phyloP scores from a whole-genome alignment of 805 yeast genomes.

The Pichia heedii region DNA sequence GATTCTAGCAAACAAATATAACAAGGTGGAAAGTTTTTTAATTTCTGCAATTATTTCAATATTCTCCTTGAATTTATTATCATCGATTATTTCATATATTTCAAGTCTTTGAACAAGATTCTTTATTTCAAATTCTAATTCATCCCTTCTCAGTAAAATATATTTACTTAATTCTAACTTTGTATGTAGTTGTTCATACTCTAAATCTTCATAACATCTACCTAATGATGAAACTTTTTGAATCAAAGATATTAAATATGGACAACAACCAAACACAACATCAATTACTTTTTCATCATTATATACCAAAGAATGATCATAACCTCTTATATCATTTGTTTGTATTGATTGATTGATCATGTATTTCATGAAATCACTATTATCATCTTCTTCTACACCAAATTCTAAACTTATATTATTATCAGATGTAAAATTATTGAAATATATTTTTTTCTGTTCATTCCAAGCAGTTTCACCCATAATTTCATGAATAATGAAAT shows the following conservation, averaged over 20 bases:
- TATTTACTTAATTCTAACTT: slow-evolving; percentile 14
- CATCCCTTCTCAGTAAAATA: slow-evolving; percentile 22
- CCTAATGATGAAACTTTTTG: slow-evolving; percentile 31
- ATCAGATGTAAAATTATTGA: not conserved
- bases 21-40: slow-evolving; percentile 27
- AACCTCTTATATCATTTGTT: not conserved
- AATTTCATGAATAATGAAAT: slow-evolving; percentile 34
- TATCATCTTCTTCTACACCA: not conserved
- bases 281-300: slow-evolving; percentile 28
- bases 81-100: slow-evolving; percentile 9
- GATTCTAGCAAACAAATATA: slow-evolving; percentile 30
- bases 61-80: slow-evolving; percentile 14
- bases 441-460: slow-evolving; percentile 11
- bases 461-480: slow-evolving; percentile 37
- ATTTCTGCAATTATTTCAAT: slow-evolving; percentile 30
- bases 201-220: slow-evolving; percentile 28
- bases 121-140: slow-evolving; percentile 20
- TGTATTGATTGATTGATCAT: not conserved
- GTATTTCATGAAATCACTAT: not conserved
- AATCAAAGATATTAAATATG: slow-evolving; percentile 29
- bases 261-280: slow-evolving; percentile 32
- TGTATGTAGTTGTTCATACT: slow-evolving; percentile 15
- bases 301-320: not conserved
- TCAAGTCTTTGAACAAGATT: slow-evolving; percentile 20
- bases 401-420: no score